Conservation (phyloP, 768 basidiomycete species). For the Lactarius pseudohatsudake region DNA sequence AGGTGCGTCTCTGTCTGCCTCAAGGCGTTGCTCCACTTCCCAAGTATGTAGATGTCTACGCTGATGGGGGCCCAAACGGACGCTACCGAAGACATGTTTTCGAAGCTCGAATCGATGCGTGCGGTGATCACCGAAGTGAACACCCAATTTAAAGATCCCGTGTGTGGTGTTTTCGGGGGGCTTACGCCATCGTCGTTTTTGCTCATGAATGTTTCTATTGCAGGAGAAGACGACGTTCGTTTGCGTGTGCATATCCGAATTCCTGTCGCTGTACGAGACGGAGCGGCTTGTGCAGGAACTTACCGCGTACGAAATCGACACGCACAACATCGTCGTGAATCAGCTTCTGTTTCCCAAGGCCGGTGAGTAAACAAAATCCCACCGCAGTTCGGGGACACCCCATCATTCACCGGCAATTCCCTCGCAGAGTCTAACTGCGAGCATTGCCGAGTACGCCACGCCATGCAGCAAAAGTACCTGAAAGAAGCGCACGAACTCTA, state of each 20-base stretch:
- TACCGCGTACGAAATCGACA: constrained; percentile 93
- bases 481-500: constrained; percentile 95
- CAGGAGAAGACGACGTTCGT: constrained; percentile 99
- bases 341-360: constrained; percentile 93
- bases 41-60: constrained; percentile 69
- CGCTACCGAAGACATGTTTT: constrained; percentile 97
- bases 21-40: neutral
- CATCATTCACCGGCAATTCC: constrained; percentile 12
- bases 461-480: constrained; percentile 99
- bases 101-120: constrained; percentile 95
- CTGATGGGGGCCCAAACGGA: constrained; percentile 94
- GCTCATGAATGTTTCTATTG: neutral
- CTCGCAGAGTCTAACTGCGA: constrained; percentile 83
- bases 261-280: constrained; percentile 97
- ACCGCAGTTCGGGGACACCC: neutral
- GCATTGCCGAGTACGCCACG: constrained; percentile 90
- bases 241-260: constrained; percentile 98
- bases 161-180: constrained; percentile 46
- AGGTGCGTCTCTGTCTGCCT: constrained; percentile 41
- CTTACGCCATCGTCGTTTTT: neutral
- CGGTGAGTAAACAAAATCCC: constrained; percentile 48
- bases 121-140: constrained; percentile 98
- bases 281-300: constrained; percentile 97
- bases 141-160: constrained; percentile 98
- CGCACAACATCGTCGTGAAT: constrained; percentile 98